A percentile compares a stretch with the other conserved stretches of the same genome.
These are phyloP conservation scores for Phytophthora colocasiae DNA, from an alignment of 352 stramenopile genomes.

Conservation along the genomic window DNA sequence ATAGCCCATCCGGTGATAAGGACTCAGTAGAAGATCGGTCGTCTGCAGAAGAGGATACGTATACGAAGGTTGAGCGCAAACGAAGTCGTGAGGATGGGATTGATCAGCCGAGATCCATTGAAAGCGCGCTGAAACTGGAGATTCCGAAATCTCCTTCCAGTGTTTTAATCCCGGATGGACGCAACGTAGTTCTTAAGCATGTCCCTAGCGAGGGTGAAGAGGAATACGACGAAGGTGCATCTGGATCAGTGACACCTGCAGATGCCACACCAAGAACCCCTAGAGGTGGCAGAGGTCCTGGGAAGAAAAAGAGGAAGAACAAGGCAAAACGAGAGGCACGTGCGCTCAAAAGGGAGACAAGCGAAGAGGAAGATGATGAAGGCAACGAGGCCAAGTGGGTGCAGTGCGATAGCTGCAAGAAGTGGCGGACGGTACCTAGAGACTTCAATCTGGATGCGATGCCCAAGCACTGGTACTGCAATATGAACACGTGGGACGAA, in stretches of 20 bases:
- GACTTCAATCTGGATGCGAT: conserved; percentile 90
- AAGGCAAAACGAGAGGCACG: conserved; percentile 46
- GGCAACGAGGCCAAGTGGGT: conserved; percentile 92
- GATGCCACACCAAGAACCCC: conserved; percentile 31
- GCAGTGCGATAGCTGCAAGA: conserved; percentile 95
- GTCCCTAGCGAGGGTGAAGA: conserved; percentile 54
- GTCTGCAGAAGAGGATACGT: conserved; percentile 31
- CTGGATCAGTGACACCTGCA: conserved; percentile 29
- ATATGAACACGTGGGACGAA: conserved; percentile 94
- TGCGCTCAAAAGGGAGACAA: conserved; percentile 28
- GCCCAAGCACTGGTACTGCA: conserved; percentile 96
- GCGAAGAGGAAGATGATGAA: conserved; percentile 40
- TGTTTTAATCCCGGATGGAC: conserved; percentile 11
- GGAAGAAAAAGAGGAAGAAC: conserved; percentile 74
- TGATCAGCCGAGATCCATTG: conserved; percentile 10
- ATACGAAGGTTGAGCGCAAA: conserved; percentile 17
- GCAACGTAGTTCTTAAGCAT: conserved; percentile 30
- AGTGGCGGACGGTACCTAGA: conserved; percentile 95
- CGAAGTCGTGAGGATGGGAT: not conserved
- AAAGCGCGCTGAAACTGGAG: conserved; percentile 35
- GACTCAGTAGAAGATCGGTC: conserved; percentile 30
- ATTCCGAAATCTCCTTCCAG: conserved; percentile 37
- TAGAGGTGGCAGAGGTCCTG: conserved; percentile 14
- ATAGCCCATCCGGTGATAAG: conserved; percentile 20
- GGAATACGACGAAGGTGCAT: conserved; percentile 52